Evolutionary conservation across 164 flowering plant genomes (phyloP), one percentile per base, ranked within the genome.

Genomic region (Nelumbo lutea): DNA sequence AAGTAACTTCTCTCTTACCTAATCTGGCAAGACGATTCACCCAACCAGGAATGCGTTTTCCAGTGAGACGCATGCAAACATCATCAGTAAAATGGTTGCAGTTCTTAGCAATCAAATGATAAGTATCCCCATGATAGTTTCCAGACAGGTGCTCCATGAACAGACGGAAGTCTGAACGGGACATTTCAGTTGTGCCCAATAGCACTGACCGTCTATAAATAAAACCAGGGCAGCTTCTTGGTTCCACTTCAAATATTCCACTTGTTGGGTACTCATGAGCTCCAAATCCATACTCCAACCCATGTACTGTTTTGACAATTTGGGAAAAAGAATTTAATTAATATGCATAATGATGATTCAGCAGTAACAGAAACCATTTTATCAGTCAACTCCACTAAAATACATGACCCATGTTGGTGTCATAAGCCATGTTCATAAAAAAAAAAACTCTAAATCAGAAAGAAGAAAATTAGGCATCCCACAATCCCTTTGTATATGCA

Each of bases 241-340:
- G 98, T 70, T 91, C 97, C 77, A 95, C 98, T 76, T 95, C 97
- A 71, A 95, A 95, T 64, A 95, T 90, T 50, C 98, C 98, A 80
- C 97, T 95, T 27, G 85, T 84, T 51, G 96, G 69, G 77, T 79
- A 90, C 62, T 95, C 97, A 74, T 95, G 98, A 38, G 96, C 97
- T 77, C 98, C 98, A 83, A 83, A 95, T 47, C 84, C 97, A 80
- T 87, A 95, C 74, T 95, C 97, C 87, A 83, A 46, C 27, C 90
- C 98, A 82, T 95, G 92, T 4, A 77, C 97, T 95, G 86, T 63
- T 62, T 48, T 43, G 38, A 46, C 78, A 64, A 9, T 9, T 51
- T 65, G 7, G 8, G 41, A 27, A 46, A 45, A 14, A 69, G 64
- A 10, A 69, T 59, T 11, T 51, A 39, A 59, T 70, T n/a, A 68